A percentile compares a stretch with the other conserved stretches of the same genome.
phyloP scores from a whole-genome alignment of 768 basidiomycete species.

The Collybia sp. region DNA sequence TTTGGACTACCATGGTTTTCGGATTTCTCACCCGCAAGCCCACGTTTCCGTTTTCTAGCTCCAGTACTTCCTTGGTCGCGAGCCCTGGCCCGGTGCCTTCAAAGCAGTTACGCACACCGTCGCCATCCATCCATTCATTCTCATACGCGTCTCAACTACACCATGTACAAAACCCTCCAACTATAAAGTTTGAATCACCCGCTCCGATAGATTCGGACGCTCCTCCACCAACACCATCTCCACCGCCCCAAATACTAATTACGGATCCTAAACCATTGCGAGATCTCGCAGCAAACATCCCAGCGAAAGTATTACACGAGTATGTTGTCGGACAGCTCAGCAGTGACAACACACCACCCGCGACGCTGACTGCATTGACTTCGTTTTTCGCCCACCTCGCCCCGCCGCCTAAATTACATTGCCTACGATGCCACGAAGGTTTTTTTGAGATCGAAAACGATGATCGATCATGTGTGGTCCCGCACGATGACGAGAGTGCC shows the following conservation, averaged over 20 bases:
- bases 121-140: constrained; percentile 36
- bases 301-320: constrained; percentile 60
- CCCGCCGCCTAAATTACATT: constrained; percentile 69
- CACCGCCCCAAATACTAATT: constrained; percentile 14
- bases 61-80: not conserved
- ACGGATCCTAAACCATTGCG: constrained; percentile 38
- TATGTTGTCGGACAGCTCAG: constrained; percentile 54
- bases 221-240: constrained; percentile 33
- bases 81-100: constrained; percentile 2
- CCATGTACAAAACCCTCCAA: constrained; percentile 21
- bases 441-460: constrained; percentile 72
- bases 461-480: constrained; percentile 64
- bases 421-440: constrained; percentile 67
- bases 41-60: constrained; percentile 7
- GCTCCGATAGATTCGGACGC: constrained; percentile 14
- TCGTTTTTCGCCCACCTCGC: constrained; percentile 57
- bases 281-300: constrained; percentile 52
- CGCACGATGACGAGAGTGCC: constrained; percentile 80
- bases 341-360: constrained; percentile 33
- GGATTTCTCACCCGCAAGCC: constrained; percentile 34
- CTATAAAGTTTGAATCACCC: no score
- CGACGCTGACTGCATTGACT: constrained; percentile 41
- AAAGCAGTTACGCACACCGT: constrained; percentile 46
- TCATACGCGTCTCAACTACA: no score
- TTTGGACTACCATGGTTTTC: constrained; percentile 28